phyloP scores from a whole-genome alignment of 140 eudicot species.

The Ambrosia hybrid region DNA sequence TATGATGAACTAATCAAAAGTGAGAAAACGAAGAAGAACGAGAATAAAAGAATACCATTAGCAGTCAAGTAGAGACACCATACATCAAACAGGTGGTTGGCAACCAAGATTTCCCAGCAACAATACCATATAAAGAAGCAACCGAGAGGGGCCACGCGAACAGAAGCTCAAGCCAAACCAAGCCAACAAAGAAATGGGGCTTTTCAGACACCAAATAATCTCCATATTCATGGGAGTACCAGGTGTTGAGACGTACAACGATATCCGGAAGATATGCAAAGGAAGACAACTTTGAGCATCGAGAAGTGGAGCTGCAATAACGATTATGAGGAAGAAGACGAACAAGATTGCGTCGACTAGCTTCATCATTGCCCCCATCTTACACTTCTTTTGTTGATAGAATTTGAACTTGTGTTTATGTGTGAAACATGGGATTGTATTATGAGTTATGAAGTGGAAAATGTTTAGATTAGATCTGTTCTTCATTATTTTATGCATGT shows the following conservation, averaged over 20 bases:
- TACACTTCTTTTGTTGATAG: background rate
- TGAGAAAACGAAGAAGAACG: conserved; percentile 10
- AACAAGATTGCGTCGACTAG: too few relatives aligned
- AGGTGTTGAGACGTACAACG: too few relatives aligned
- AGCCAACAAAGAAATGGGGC: conserved; percentile 78
- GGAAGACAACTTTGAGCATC: too few relatives aligned
- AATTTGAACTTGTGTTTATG: background rate
- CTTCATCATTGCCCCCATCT: background rate
- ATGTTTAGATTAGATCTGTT: too few relatives aligned
- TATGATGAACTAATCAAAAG: background rate
- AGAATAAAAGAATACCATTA: conserved; percentile 46
- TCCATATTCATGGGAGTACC: too few relatives aligned
- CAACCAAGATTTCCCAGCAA: conserved; percentile 58
- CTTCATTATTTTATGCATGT: too few relatives aligned
- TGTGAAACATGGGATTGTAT: background rate
- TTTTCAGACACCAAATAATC: too few relatives aligned
- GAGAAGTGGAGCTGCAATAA: too few relatives aligned
- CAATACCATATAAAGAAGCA: conserved; percentile 49
- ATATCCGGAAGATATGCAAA: too few relatives aligned
- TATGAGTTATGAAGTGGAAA: too few relatives aligned
- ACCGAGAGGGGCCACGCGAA: conserved; percentile 75
- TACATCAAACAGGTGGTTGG: conserved; percentile 55
- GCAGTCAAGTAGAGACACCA: conserved; percentile 57
- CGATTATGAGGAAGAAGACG: too few relatives aligned
- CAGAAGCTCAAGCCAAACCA: conserved; percentile 67